Base-by-base conservation (phyloP, 495 filamentous ascomycete species). In the Hypoxylon fuscum region DNA sequence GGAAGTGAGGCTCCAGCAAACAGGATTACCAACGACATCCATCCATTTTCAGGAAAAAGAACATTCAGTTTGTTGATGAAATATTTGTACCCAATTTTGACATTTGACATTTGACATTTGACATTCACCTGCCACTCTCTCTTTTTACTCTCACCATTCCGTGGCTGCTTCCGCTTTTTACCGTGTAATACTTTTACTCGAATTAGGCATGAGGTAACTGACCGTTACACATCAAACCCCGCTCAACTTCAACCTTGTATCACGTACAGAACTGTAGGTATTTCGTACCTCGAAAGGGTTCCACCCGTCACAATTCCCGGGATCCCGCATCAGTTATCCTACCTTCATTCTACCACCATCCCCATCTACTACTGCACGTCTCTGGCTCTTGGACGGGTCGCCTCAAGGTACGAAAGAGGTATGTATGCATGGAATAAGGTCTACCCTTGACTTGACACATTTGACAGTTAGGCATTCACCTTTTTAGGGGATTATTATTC, bases 281-380 rank as follows among this genome's bases (percentile, higher is more conserved):
- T 57, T 53, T 58, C 53, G 47, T 58, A 53, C 56, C 52, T 47
- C 20, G 37, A 20, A n/a, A 53, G 34, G 41, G 49, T 65, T 47
- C 55, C 49, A 55, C 62, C 50, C 51, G 45, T 60, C 52, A 66
- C 55, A 66, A 60, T 56, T 56, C 51, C 62, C 62, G 62, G 55
- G 50, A 60, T 66, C 62, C 62, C 56, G 51, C 56, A 66, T 66
- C 62, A 22, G 23, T 55, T 25, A 27, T 54, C 41, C 43, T 47
- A 37, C 44, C 38, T 15, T 15, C 3, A 14, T n/a, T 14, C n/a
- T 15, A 38, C 35, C 22, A 41, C 55, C 46, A 20, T 38, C 15
- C 4, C 25, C 45, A 45, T 62, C 31, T 53, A 57, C 29, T 51
- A 21, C 20, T 46, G 5, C 22, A 41, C 47, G 21, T 5, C 37